phyloP scores from a whole-genome alignment of 306 rosid species.

The Cicer cuneatum region DNA sequence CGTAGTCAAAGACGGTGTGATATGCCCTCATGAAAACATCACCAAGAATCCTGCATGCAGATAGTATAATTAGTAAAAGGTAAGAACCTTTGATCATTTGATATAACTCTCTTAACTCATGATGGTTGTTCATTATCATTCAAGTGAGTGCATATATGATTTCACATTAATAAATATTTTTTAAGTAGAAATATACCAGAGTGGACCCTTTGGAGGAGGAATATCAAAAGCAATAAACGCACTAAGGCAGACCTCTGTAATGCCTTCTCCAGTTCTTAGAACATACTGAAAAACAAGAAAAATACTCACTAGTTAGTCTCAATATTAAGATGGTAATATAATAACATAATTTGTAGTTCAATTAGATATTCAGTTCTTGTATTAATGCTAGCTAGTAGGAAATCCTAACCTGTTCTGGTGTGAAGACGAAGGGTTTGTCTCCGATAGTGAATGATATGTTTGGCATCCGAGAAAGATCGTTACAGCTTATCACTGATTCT shows the following conservation, averaged over 20 bases:
- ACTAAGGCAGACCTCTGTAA: slow-evolving; percentile 64
- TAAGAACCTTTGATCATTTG: neutral
- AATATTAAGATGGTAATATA: neutral
- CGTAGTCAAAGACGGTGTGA: slow-evolving; percentile 85
- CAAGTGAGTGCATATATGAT: slow-evolving; percentile 22
- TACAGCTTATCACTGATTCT: slow-evolving; percentile 69
- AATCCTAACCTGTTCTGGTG: slow-evolving; percentile 76
- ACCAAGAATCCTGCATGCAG: slow-evolving; percentile 82
- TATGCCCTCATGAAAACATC: slow-evolving; percentile 84
- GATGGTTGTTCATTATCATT: slow-evolving; percentile 32
- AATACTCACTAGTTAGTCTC: neutral
- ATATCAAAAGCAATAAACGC: slow-evolving; percentile 78
- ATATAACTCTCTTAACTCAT: slow-evolving; percentile 8
- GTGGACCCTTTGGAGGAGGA: slow-evolving; percentile 79
- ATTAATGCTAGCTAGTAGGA: neutral
- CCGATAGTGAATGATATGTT: slow-evolving; percentile 73
- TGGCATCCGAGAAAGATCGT: slow-evolving; percentile 67
- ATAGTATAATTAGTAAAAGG: slow-evolving; percentile 13
- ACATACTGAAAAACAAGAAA: slow-evolving; percentile 61
- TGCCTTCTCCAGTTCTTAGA: slow-evolving; percentile 72
- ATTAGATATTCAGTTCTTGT: slow-evolving; percentile 3
- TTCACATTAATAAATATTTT: slow-evolving; percentile 8
- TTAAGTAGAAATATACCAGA: slow-evolving; percentile 59
- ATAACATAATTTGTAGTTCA: slow-evolving; percentile 35
- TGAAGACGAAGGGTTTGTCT: slow-evolving; percentile 61